Percentiles rank a stretch among this genome's conserved stretches.
These are phyloP conservation scores for Boechera retrofracta DNA, from an alignment of 345 rosid species.

Conservation along the genomic window DNA sequence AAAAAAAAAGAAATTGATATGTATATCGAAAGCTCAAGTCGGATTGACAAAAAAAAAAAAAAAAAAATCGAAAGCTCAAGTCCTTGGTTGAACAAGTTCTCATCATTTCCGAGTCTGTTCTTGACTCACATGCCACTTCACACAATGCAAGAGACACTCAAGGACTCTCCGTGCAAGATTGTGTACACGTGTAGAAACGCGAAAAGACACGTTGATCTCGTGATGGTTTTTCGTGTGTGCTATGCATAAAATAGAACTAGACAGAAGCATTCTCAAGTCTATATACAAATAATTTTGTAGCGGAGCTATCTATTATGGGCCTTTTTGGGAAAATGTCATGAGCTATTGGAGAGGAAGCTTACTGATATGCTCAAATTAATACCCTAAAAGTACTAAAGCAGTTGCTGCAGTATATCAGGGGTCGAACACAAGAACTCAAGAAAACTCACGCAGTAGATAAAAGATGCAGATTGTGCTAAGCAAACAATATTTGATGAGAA, in stretches of 20 bases:
- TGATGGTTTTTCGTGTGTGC: conserved; percentile 19
- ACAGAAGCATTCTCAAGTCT: conserved; percentile 13
- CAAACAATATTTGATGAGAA: too few relatives aligned
- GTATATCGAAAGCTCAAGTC: not conserved
- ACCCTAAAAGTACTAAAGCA: too few relatives aligned
- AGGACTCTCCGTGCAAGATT: conserved; percentile 40
- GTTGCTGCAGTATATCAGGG: too few relatives aligned
- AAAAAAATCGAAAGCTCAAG: not conserved
- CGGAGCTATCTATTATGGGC: conserved; percentile 38
- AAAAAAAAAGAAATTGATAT: not conserved
- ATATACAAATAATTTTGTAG: conserved; percentile 34
- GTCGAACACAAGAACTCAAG: too few relatives aligned
- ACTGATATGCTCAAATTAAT: too few relatives aligned
- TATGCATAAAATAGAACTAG: not conserved
- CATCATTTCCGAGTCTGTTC: conserved; percentile 29
- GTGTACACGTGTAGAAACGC: conserved; percentile 27
- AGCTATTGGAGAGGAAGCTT: conserved; percentile 43
- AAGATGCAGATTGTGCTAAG: too few relatives aligned
- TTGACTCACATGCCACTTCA: conserved; percentile 22
- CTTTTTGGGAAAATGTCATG: conserved; percentile 43
- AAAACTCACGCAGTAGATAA: too few relatives aligned
- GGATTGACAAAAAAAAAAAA: too few relatives aligned
- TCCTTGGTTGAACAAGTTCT: conserved; percentile 10
- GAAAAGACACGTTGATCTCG: conserved; percentile 22
- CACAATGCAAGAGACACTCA: not conserved